Evolutionary conservation across 1,284 basidiomycete genomes (phyloP).

Genomic region (Lentinus polychrous): DNA sequence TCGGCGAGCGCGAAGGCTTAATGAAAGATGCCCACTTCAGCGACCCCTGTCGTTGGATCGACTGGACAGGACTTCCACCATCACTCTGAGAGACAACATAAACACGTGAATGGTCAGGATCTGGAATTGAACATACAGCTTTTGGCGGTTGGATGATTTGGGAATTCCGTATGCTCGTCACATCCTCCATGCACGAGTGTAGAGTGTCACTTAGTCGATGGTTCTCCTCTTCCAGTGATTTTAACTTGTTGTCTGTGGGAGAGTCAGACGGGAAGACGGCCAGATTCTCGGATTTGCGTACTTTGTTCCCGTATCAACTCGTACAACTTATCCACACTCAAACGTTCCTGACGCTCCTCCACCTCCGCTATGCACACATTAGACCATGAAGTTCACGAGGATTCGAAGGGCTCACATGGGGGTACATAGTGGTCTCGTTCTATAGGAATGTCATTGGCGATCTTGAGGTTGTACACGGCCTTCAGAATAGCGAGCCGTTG

Average conservation of each 20-base stretch:
- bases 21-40: constrained; percentile 79
- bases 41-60: constrained; percentile 60
- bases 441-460: constrained; percentile 76
- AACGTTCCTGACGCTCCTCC: constrained; percentile 50
- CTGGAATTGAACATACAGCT: constrained; percentile 18
- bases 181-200: constrained; percentile 59
- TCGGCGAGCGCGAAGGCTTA: constrained; percentile 68
- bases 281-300: constrained; percentile 26
- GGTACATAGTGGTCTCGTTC: constrained; percentile 86
- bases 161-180: constrained; percentile 35
- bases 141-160: constrained; percentile 7
- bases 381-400: constrained; percentile 2
- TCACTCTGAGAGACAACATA: constrained; percentile 23
- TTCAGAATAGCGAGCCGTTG: constrained; percentile 86
- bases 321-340: constrained; percentile 64
- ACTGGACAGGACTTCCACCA: constrained; percentile 44
- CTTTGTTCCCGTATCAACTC: constrained; percentile 73
- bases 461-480: constrained; percentile 82
- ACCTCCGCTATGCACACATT: constrained; percentile 48
- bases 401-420: constrained; percentile 57
- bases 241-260: constrained; percentile 58
- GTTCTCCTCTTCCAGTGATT: constrained; percentile 71
- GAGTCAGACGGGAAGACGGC: constrained; percentile 7
- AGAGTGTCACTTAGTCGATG: constrained; percentile 55
- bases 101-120: background rate